phyloP scores from a whole-genome alignment of 371 early-diverging fungal genomes.

The Zopfochytrium polystomum region DNA sequence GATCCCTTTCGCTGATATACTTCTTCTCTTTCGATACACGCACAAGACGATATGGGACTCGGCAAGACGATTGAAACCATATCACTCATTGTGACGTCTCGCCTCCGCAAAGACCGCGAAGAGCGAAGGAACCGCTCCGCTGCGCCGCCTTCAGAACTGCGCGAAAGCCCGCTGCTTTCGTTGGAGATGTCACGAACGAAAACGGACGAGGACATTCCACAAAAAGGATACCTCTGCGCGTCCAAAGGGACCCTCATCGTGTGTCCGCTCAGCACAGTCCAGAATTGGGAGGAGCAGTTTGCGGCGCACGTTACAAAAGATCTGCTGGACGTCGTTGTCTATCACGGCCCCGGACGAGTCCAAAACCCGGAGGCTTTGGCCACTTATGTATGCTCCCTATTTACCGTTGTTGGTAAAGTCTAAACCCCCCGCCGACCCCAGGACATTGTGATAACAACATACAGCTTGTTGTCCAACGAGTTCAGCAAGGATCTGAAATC shows the following conservation, averaged over 20 bases:
- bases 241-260: slow-evolving; percentile 64
- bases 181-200: no score
- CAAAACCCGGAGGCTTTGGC: slow-evolving; percentile 31
- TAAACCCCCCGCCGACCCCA: no score
- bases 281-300: slow-evolving; percentile 70
- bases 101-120: no score
- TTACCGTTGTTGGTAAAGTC: no score
- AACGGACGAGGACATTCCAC: no score
- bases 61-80: slow-evolving; percentile 67
- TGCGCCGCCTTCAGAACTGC: no score
- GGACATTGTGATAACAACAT: slow-evolving; percentile 66
- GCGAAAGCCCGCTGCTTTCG: no score
- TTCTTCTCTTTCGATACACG: no score
- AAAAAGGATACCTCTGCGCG: no score
- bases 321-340: slow-evolving; percentile 49
- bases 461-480: slow-evolving; percentile 55
- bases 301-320: slow-evolving; percentile 43
- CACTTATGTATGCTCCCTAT: slow-evolving; percentile 30
- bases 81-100: slow-evolving; percentile 44
- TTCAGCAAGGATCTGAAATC: slow-evolving; percentile 50
- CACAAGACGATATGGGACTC: slow-evolving; percentile 58
- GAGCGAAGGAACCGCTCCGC: no score
- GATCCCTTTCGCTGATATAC: no score
- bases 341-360: slow-evolving; percentile 53
- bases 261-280: slow-evolving; percentile 62